Base-by-base conservation (phyloP, 768 basidiomycete species). In the Russula griseocarnosa region DNA sequence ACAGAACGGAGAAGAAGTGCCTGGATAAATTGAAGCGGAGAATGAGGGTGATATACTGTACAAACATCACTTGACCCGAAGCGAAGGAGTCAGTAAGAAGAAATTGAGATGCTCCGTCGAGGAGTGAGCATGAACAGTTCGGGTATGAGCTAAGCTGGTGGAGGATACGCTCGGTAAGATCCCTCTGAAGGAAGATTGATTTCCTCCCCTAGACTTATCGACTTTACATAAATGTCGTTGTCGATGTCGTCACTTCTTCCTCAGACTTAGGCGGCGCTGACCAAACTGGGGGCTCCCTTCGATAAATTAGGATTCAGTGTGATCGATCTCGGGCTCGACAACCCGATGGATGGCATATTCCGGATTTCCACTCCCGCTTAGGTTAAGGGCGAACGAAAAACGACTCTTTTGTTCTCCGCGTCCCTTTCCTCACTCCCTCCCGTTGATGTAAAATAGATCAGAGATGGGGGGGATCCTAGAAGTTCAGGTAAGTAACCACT, bases 161-260 rank as follows among this genome's bases (percentile, higher is more conserved):
- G 52, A 53, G 52, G 42, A 20, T 44, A 20, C 42, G 18, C 42
- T 44, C 42, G 42, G 42, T 20, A 44, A 42, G 36, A 38, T 38
- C 8, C 49, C n/a, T 28, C 34, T 40, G 28, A 24, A 24, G 56
- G 56, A 51, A 63, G 30, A 36, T 26, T 32, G 32, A 58, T 47
- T 58, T 54, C 62, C 56, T 57, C 0, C n/a, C 32, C 22, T 3
- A 7, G 53, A 42, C 18, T 40, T 40, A 24, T 49, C 47, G 36
- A 30, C 10, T 30, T 63, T 63, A 63, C 62, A 63, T 63, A 63
- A 63, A 58, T 34, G 49, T 50, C 50, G 50, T 44, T 44, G 22
- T 42, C 3, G n/a, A 36, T 28, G 46, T 50, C 47, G 34, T 46
- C 57, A 26, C 34, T 16, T 20, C 38, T 14, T 24, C 20, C 26